Evolutionary conservation across 371 early-diverging fungal species (phyloP), one percentile per base, ranked within the genome.

Genomic region (Rhizopus arrhizus): DNA sequence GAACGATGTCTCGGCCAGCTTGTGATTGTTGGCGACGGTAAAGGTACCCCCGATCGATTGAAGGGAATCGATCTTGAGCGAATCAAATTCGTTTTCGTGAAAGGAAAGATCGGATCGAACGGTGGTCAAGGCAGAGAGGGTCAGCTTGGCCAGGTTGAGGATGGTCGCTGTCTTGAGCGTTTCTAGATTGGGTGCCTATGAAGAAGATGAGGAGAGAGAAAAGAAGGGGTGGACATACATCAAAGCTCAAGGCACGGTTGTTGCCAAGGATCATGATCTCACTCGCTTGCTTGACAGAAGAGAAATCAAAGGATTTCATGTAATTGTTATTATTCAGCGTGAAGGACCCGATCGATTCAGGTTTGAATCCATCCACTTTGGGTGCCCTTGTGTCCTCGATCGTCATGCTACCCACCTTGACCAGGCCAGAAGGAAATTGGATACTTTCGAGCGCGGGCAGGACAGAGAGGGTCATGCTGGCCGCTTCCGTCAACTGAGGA

Each of bases 341-440:
- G 8, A 86, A 62, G 8, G 75, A 69, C 2, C 70, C 57, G n/a
- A 74, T 59, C 3, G 59, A 62, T 12, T 62, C 71, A 0, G 80
- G 59, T 15, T 61, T 60, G 40, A 83, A 67, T 36, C 84, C 84
- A 48, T 66, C 70, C 15, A 84, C 48, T 3, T 60, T 63, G 1
- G 81, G 70, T 29, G 80, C 80, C 31, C 75, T 73, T 11, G 75
- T 74, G 45, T 84, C 84, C 56, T 81, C 71, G 15, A 83, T 68
- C 16, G 60, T 62, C 49, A 84, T 28, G 4, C 48, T 61, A 2
- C 73, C 57, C 28, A 84, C 70, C 22, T 72, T 70, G n/a, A 61
- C 47, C 0, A 86, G 51, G 7, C 75, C 74, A 15, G 72, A 64
- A 48, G 81, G 75, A 58, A 86, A 75, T 7, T 70, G 61, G 10